These are phyloP conservation scores for Backusella parvicylindrica DNA, from an alignment of 192 early-diverging fungal genomes.

Conservation along the genomic window DNA sequence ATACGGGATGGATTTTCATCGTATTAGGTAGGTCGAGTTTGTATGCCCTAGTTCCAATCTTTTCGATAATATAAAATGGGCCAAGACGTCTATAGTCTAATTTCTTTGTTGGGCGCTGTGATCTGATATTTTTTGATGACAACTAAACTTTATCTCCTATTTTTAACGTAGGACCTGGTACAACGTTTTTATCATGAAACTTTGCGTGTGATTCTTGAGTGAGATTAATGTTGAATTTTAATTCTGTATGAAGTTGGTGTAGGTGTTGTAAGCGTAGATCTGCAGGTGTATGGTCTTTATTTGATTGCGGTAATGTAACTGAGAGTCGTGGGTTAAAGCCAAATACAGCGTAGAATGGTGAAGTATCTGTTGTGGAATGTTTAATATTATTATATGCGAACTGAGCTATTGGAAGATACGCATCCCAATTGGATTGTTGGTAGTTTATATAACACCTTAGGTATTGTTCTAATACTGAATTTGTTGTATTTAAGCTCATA, in stretches of 20 bases:
- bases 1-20: not conserved
- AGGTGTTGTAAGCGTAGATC: not conserved
- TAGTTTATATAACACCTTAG: not conserved
- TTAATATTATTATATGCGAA: slow-evolving; percentile 49
- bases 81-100: not conserved
- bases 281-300: not conserved
- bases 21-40: not conserved
- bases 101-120: not conserved
- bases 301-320: not conserved
- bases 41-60: not conserved
- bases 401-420: slow-evolving; percentile 32
- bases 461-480: slow-evolving; percentile 17
- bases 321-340: slow-evolving; percentile 20
- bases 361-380: slow-evolving; percentile 15
- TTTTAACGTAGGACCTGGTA: not conserved
- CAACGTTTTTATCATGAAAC: not conserved
- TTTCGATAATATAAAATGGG: not conserved
- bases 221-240: not conserved
- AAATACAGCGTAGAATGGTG: slow-evolving; percentile 33
- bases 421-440: slow-evolving; percentile 41
- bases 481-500: too few species aligned
- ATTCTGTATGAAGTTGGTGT: not conserved
- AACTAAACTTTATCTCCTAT: not conserved
- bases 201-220: not conserved
- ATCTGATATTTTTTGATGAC: not conserved